phyloP scores from a whole-genome alignment of 208 protist genomes.

The Leishmania major region DNA sequence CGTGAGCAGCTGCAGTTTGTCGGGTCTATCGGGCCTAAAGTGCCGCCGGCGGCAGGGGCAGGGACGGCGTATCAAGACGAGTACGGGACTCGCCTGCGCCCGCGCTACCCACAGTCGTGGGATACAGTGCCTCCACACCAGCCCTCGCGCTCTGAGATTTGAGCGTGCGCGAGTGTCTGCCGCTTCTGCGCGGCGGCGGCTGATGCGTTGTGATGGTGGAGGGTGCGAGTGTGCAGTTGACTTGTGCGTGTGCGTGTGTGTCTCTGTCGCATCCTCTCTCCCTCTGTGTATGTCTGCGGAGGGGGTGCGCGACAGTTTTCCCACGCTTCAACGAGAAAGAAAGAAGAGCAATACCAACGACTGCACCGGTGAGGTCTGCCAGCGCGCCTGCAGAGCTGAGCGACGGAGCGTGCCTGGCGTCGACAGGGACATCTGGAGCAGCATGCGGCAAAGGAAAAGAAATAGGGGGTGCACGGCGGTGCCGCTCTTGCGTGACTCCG shows the following conservation, averaged over 20 bases:
- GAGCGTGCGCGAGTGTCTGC: conserved; percentile 14
- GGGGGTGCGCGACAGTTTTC: neutral
- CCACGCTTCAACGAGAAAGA: neutral
- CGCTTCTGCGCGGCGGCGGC: too few species aligned
- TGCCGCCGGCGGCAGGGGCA: neutral
- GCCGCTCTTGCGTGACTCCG: neutral
- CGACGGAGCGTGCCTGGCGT: too few species aligned
- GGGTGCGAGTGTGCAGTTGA: too few species aligned
- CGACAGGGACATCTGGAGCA: neutral
- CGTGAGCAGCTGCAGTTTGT: conserved; percentile 65
- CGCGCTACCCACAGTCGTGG: conserved; percentile 85
- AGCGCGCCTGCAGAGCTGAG: too few species aligned
- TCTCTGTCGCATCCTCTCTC: neutral
- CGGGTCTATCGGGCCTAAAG: conserved; percentile 2
- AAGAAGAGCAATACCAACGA: neutral
- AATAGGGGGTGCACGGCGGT: neutral
- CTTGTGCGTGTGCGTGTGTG: conserved; percentile 16
- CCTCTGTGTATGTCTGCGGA: neutral
- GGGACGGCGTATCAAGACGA: conserved; percentile 46
- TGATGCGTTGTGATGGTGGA: too few species aligned
- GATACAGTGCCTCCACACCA: conserved; percentile 86
- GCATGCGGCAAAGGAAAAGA: neutral
- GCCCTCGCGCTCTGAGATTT: conserved; percentile 56
- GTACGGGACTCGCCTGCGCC: conserved; percentile 77
- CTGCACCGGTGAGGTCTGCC: too few species aligned